phyloP scores from a whole-genome alignment of 1,284 basidiomycete genomes.

The Cryptococcus hybrid region DNA sequence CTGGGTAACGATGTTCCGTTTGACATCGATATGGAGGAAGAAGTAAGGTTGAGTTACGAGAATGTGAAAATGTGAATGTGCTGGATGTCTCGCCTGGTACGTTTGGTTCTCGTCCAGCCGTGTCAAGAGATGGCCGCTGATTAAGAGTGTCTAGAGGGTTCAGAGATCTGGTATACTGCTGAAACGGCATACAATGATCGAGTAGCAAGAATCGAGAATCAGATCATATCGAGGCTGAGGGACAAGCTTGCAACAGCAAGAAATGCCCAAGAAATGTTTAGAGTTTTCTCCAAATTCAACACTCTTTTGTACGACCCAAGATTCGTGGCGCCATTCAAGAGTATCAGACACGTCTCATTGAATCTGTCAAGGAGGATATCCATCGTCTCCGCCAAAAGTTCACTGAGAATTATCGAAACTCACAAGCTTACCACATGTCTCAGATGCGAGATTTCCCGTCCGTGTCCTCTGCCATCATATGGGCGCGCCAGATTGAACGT shows the following conservation, averaged over 20 bases:
- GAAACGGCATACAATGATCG: constrained; percentile 98
- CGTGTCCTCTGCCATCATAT: constrained; percentile 96
- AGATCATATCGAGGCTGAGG: constrained; percentile 90
- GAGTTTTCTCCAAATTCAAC: constrained; percentile 98
- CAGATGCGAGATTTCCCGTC: constrained; percentile 97
- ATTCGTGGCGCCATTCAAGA: constrained; percentile 97
- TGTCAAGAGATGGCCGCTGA: no score
- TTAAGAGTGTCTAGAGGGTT: constrained; percentile 59
- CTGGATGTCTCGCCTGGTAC: constrained; percentile 77
- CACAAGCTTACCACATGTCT: constrained; percentile 96
- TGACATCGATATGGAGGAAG: constrained; percentile 88
- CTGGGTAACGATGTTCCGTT: constrained; percentile 64
- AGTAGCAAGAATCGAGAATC: constrained; percentile 95
- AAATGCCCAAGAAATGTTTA: constrained; percentile 99
- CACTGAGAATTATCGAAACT: constrained; percentile 90
- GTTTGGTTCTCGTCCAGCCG: constrained; percentile 51
- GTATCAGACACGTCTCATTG: constrained; percentile 96
- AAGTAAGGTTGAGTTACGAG: constrained; percentile 93
- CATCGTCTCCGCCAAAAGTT: constrained; percentile 95
- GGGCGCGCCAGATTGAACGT: constrained; percentile 97
- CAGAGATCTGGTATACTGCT: constrained; percentile 97
- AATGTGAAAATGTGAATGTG: constrained; percentile 94
- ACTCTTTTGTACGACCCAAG: constrained; percentile 96
- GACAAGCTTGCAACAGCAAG: constrained; percentile 92
- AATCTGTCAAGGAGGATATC: constrained; percentile 97